Evolutionary conservation across 2,329 filamentous ascomycete species (phyloP), one percentile per base, ranked within the genome.

Genomic region (Microthyrium microscopicum): DNA sequence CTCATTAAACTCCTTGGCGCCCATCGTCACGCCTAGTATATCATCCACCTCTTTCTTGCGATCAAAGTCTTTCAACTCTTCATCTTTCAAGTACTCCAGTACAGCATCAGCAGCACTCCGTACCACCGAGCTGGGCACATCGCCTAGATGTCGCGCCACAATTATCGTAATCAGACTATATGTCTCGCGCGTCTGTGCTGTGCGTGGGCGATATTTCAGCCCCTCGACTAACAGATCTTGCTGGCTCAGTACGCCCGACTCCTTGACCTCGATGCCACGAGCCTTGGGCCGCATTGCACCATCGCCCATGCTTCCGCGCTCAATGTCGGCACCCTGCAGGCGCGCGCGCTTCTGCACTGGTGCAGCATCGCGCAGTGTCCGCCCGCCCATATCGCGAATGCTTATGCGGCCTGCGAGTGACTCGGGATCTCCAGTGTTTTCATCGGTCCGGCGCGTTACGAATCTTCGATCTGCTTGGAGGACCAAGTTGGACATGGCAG

Each of bases 401-500:
- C 80, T 87, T 54, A 98, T 76, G 46, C 85, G 78, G 35, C 89
- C 89, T 37, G 89, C 91, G 38, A 98, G 73, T 37, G 91, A 98
- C 62, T 98, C 89, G 33, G 89, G 91, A 55, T 98, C 89, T 48
- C 89, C 89, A 33, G 87, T 95, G 42, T 83, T 77, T 62, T 98
- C 91, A 59, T 98, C 87, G 46, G 77, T 84, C 49, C 84, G 76
- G 55, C 89, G 76, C 42, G 83, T 83, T 48, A 92, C 78, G 55
- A 98, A 95, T 48, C 89, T 78, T 62, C 85, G 78, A 66, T 98
- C 89, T 64, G 84, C 85, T 80, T 98, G 89, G 73, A 98, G 82
- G 54, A 98, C 89, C 83, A 98, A 78, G 74, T 98, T 98, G 64
- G 89, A 98, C 89, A 98, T 95, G 58, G 82, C 84, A 74, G 84